phyloP scores from a whole-genome alignment of 257 asterid species.

The Salvia hispanica region DNA sequence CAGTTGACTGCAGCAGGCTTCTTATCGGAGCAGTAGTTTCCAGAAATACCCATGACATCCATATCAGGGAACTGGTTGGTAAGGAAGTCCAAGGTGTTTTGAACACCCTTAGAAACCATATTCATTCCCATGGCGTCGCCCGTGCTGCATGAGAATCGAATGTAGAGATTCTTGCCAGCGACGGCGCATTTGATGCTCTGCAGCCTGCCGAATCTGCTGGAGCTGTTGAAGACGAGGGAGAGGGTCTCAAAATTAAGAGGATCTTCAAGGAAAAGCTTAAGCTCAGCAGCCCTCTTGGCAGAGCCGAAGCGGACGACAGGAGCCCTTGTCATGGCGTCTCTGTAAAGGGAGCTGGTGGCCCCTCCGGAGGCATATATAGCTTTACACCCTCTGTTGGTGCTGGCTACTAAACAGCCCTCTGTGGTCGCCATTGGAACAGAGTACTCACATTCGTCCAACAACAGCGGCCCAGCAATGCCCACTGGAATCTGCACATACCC shows the following conservation, averaged over 20 bases:
- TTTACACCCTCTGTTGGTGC: slow-evolving; percentile 51
- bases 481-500: slow-evolving; percentile 52
- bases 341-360: slow-evolving; percentile 31
- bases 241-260: slow-evolving; percentile 42
- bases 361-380: slow-evolving; percentile 51
- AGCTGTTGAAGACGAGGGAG: slow-evolving; percentile 47
- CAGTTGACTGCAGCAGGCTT: slow-evolving; percentile 50
- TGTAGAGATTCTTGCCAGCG: slow-evolving; percentile 47
- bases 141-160: slow-evolving; percentile 46
- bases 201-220: slow-evolving; percentile 46
- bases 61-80: slow-evolving; percentile 44
- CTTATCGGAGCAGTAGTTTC: slow-evolving; percentile 49
- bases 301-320: slow-evolving; percentile 43
- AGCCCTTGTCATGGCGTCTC: slow-evolving; percentile 48
- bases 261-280: slow-evolving; percentile 40
- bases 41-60: slow-evolving; percentile 54
- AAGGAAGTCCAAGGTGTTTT: slow-evolving; percentile 47
- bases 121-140: slow-evolving; percentile 60
- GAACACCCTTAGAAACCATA: slow-evolving; percentile 51
- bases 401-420: slow-evolving; percentile 51
- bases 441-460: slow-evolving; percentile 38
- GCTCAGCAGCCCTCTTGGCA: slow-evolving; percentile 40
- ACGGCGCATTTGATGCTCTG: slow-evolving; percentile 46
- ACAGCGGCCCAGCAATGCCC: slow-evolving; percentile 50
- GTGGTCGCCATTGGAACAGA: slow-evolving; percentile 54